phyloP scores from a whole-genome alignment of 805 yeast genomes.

The Suhomyces vadensis region DNA sequence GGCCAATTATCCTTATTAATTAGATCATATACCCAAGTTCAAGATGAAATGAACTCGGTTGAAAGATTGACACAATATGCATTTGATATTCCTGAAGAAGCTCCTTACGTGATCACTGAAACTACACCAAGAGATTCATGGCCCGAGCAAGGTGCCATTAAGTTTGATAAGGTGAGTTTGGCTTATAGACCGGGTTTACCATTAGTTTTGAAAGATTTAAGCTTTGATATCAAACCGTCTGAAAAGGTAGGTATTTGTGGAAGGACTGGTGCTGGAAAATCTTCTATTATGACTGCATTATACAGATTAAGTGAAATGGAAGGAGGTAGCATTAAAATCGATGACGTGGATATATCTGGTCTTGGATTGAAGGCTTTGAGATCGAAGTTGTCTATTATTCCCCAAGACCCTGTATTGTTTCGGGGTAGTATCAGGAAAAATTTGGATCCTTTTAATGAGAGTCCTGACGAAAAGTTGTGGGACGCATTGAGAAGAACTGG shows the following conservation, averaged over 20 bases:
- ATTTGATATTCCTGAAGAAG: slow-evolving; percentile 62
- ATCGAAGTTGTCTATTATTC: slow-evolving; percentile 18
- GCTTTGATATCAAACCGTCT: slow-evolving; percentile 6
- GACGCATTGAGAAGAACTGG: slow-evolving; percentile 15
- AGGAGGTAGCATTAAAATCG: slow-evolving; percentile 16
- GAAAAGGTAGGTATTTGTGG: slow-evolving; percentile 24
- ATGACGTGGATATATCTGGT: slow-evolving; percentile 15
- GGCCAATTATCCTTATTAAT: slow-evolving; percentile 51
- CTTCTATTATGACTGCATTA: slow-evolving; percentile 20
- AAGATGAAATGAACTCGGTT: slow-evolving; percentile 74
- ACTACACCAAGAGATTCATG: slow-evolving; percentile 46
- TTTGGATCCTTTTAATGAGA: slow-evolving; percentile 19
- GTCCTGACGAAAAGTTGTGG: slow-evolving; percentile 17
- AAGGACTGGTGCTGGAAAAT: slow-evolving; percentile 24
- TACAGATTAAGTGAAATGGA: slow-evolving; percentile 16
- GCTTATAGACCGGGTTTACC: slow-evolving; percentile 14
- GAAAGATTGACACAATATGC: slow-evolving; percentile 73
- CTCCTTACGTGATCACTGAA: slow-evolving; percentile 51
- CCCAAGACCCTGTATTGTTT: slow-evolving; percentile 23
- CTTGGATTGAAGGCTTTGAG: slow-evolving; percentile 16
- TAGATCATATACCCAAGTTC: slow-evolving; percentile 65
- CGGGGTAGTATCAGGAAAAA: slow-evolving; percentile 18
- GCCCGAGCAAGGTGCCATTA: slow-evolving; percentile 39
- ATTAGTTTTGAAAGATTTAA: slow-evolving; percentile 13
- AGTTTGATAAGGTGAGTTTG: slow-evolving; percentile 11